Evolutionary conservation across 139 green algal genomes (phyloP), one percentile per base, ranked within the genome.

Genomic region (Edaphochlamys debaryana): DNA sequence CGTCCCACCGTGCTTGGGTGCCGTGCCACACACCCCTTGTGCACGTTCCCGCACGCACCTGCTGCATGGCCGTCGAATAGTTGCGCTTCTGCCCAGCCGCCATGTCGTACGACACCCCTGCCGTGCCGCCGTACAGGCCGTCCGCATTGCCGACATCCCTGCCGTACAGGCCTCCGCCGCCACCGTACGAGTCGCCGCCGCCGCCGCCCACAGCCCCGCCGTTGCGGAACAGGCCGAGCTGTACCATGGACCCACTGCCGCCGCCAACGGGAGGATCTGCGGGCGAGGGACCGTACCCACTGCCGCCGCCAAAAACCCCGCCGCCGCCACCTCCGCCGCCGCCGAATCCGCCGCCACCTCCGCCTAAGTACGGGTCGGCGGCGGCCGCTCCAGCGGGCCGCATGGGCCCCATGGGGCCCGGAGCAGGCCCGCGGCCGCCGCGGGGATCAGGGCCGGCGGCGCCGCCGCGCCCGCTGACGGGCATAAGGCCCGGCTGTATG

Each of bases 51-150:
- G n/a, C n/a, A n/a, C n/a, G n/a, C n/a, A n/a, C n/a, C n/a, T n/a
- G n/a, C 76, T 84, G 79, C 79, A 84, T 84, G 8, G 79, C 79
- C 9, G 79, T 77, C 5, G 66, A 73, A 67, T 84, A 84, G 48
- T 84, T 84, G 11, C 79, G 79, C 52, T 84, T 84, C 48, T 77
- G 66, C 36, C 79, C 79, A 8, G 79, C 50, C 67, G 34, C 79
- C 79, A 69, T 77, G 36, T 77, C 79, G 66, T 69, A 76, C 67
- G 52, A 69, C 3, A 27, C 38, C 30, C 3, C 17, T 22, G 63
- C 40, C 27, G 11, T 6, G 41, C 75, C 41, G 75, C 62, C 75
- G 75, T 63, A 67, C 63, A 38, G 30, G 60, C 58, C 30, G 5
- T 22, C 38, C 38, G 5, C 34, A 6, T 41, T 25, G 9, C 27